Percentiles rank a stretch among this genome's conserved stretches.
Conservation (phyloP, 371 early-diverging fungal genomes). For the Mortierella sp. region DNA sequence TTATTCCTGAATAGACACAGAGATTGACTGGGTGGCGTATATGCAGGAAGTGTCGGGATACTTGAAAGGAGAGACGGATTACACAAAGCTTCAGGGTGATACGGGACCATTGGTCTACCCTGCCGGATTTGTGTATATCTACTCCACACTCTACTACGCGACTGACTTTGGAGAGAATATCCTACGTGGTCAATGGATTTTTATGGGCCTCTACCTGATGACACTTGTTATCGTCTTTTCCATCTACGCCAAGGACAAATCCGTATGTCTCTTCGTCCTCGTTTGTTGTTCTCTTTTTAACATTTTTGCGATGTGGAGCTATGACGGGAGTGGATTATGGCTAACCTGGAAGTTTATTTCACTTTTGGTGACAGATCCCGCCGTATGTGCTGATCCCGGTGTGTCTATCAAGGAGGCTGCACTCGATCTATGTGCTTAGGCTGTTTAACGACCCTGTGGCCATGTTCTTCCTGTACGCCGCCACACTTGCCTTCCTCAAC, state of each 20-base stretch:
- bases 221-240: conserved; percentile 74
- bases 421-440: conserved; percentile 92
- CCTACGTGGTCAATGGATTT: conserved; percentile 84
- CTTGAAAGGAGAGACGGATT: conserved; percentile 86
- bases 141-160: conserved; percentile 75
- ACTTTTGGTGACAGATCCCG: conserved; percentile 63
- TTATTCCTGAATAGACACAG: conserved; percentile 74
- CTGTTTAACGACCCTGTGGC: conserved; percentile 95
- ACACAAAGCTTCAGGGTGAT: conserved; percentile 84
- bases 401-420: conserved; percentile 82
- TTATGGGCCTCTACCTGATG: conserved; percentile 79
- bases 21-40: conserved; percentile 96
- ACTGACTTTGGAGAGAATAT: conserved; percentile 81
- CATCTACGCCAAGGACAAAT: conserved; percentile 69
- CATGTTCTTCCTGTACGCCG: conserved; percentile 81
- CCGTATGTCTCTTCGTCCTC: conserved; percentile 5
- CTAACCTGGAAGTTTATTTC: background rate
- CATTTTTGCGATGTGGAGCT: background rate
- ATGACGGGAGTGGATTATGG: background rate
- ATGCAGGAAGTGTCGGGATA: conserved; percentile 93
- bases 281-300: background rate
- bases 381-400: conserved; percentile 74
- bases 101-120: conserved; percentile 97
- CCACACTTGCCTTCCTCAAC: conserved; percentile 72
- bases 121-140: conserved; percentile 93